Percentiles rank a stretch among this genome's conserved stretches.
Evolutionary conservation across 768 basidiomycete genomes (phyloP).

Genomic region (Cantharellus cinnabarinus): DNA sequence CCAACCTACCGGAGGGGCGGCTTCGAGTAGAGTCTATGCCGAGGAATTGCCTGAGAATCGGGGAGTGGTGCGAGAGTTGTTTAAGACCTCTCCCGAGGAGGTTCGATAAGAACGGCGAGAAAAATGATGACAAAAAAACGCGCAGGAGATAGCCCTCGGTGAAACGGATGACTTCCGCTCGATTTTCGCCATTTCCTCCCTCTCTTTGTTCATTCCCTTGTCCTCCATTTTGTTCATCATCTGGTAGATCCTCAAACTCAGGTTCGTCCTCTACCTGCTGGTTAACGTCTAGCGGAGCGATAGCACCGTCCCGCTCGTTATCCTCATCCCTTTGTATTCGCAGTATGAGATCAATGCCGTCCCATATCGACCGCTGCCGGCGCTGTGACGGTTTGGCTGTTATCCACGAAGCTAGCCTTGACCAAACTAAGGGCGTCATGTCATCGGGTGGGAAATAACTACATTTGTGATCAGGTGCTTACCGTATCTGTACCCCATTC

Average conservation of each 20-base stretch:
- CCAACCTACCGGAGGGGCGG: not conserved
- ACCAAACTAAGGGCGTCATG: too few relatives aligned
- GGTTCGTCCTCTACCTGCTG: not conserved
- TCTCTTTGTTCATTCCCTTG: not conserved
- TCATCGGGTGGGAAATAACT: too few relatives aligned
- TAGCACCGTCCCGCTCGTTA: too few relatives aligned
- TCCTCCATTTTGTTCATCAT: not conserved
- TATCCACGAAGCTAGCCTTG: too few relatives aligned
- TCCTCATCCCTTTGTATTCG: too few relatives aligned
- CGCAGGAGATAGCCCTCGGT: not conserved
- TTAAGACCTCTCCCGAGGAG: not conserved
- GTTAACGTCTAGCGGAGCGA: too few relatives aligned
- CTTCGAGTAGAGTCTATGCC: not conserved
- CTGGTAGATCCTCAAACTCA: not conserved
- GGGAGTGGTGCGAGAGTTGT: not conserved
- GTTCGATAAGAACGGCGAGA: not conserved
- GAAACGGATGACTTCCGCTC: not conserved
- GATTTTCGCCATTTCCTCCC: not conserved
- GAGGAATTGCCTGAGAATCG: not conserved
- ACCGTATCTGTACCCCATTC: not conserved
- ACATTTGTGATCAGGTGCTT: not conserved
- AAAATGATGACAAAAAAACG: not conserved
- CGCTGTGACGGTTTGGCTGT: too few relatives aligned
- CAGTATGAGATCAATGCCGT: too few relatives aligned
- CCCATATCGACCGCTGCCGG: too few relatives aligned